phyloP scores from a whole-genome alignment of 495 filamentous ascomycete genomes.

The Apiosordaria backusii region DNA sequence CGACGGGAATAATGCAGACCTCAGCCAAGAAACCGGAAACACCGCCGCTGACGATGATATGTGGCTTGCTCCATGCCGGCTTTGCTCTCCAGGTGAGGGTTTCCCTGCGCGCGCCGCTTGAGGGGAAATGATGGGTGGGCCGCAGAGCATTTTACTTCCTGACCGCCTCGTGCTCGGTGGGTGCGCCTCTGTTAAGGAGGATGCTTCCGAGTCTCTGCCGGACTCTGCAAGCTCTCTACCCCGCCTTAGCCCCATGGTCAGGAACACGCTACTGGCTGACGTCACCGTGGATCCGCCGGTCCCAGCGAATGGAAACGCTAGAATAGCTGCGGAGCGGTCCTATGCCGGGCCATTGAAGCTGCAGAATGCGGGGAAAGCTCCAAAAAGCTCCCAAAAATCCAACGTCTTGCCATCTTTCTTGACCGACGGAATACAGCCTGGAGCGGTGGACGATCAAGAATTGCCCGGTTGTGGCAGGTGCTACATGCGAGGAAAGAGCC shows the following conservation, averaged over 20 bases:
- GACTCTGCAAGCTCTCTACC: not conserved
- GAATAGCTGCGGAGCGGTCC: slow-evolving; percentile 2
- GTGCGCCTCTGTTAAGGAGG: not conserved
- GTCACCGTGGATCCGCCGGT: slow-evolving; percentile 12
- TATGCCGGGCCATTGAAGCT: slow-evolving; percentile 9
- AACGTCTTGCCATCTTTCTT: not conserved
- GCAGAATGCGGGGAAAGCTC: slow-evolving; percentile 9
- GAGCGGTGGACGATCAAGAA: not conserved
- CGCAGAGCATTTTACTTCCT: not conserved
- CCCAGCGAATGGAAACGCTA: slow-evolving; percentile 8
- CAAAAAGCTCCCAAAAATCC: not conserved
- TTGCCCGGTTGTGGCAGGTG: slow-evolving; percentile 2
- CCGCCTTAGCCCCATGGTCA: not conserved
- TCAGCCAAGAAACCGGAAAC: not conserved
- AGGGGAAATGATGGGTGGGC: not conserved
- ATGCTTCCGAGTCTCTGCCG: not conserved
- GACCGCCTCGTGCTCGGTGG: not conserved
- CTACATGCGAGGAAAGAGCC: not conserved
- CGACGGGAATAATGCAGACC: not conserved
- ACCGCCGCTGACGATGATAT: not conserved
- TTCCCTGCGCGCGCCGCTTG: not conserved
- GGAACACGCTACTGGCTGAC: slow-evolving; percentile 12
- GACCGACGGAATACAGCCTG: not conserved
- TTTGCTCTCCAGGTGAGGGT: not conserved
- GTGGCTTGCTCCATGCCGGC: not conserved